Evolutionary conservation across 306 rosid genomes (phyloP), one percentile per base, ranked within the genome.

Genomic region (Gastrolobium villosum): DNA sequence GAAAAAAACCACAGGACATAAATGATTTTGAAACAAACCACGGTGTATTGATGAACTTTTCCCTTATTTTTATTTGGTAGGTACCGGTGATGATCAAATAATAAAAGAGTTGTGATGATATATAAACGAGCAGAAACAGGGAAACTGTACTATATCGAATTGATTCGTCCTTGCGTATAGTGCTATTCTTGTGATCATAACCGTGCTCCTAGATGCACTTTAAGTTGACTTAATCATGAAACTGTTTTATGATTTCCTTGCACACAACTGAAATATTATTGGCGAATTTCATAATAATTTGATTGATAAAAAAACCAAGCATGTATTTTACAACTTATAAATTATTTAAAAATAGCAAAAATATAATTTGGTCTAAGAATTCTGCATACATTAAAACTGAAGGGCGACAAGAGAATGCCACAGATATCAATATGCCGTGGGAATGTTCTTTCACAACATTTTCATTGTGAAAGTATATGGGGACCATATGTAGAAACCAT

Each of bases 241-340:
- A 13, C 15, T 54, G 4, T 2, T 41, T 30, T 28, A 41, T 56
- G 10, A 63, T 41, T 72, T 41, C 15, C 15, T 30, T 4, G 56
- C 55, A 40, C 41, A 54, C 66, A 2, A 6, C 26, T 40, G 54
- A 40, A 11, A 35, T 44, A 10, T 11, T 39, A 54, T 72, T 54
- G 77, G 53, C 6, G 34, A 71, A 39, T 10, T 55, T 10, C 46
- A 13, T 46, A 46, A 66, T 66, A 66, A 68, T 67, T 67, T 45
- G 28, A 45, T 11, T 13, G 32, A 63, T 39, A 1, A 35, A 59
- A 26, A 60, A 37, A 37, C 69, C 4, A 63, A 8, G 49, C 69
- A 37, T n/a, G 69, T 32, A 63, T 63, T 39, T 5, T 20, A 63
- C 13, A 37, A 3, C 68, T 7, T 36, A n/a, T 36, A 37, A 37